A percentile compares a stretch with the other conserved stretches of the same genome.
These are phyloP conservation scores for Penicillium cosmopolitanum DNA, from an alignment of 495 filamentous ascomycete genomes.

Conservation along the genomic window DNA sequence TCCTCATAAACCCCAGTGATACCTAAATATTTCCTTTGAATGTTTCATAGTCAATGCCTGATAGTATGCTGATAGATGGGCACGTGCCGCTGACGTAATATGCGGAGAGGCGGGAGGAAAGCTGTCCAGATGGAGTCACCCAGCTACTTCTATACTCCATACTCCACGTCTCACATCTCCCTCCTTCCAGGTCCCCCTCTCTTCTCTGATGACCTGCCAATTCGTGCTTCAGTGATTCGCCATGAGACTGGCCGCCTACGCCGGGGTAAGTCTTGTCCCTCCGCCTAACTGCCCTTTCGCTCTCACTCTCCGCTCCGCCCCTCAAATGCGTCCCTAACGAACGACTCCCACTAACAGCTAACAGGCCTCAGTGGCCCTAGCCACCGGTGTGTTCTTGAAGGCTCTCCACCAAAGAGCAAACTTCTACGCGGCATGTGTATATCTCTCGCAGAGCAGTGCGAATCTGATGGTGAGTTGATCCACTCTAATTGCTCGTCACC, in stretches of 20 bases:
- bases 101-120: conserved; percentile 32
- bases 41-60: background rate
- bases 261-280: conserved; percentile 45
- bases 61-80: background rate
- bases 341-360: conserved; percentile 23
- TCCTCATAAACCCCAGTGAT: background rate
- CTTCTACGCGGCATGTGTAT: conserved; percentile 96
- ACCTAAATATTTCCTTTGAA: background rate
- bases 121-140: conserved; percentile 41
- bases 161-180: conserved; percentile 29
- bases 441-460: conserved; percentile 91
- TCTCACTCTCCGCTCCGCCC: background rate
- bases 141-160: background rate
- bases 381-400: conserved; percentile 79
- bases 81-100: conserved; percentile 44
- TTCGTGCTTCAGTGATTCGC: conserved; percentile 30
- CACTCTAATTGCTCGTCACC: background rate
- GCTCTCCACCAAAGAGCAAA: conserved; percentile 94
- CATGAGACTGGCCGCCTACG: conserved; percentile 59
- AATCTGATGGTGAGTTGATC: conserved; percentile 76
- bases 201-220: conserved; percentile 37
- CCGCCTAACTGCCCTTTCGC: too few species aligned
- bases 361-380: conserved; percentile 76
- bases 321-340: background rate
- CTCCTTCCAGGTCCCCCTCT: conserved; percentile 18